phyloP scores from a whole-genome alignment of 2,329 filamentous ascomycete genomes.

The Sarocladium oryzae region DNA sequence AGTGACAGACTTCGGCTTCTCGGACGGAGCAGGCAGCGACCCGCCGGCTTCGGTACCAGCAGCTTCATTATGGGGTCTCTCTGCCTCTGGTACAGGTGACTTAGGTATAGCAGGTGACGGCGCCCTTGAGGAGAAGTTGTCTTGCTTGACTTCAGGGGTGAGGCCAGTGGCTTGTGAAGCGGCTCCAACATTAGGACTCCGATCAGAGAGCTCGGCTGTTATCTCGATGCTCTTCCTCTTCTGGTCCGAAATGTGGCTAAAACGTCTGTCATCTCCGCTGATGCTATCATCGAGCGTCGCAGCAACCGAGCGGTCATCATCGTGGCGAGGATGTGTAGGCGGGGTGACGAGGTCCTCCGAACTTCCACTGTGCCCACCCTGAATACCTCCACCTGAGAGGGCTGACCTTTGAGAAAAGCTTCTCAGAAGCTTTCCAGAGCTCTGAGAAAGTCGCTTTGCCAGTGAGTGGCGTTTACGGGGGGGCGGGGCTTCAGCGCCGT shows the following conservation, averaged over 20 bases:
- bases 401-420: conserved; percentile 26
- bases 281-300: conserved; percentile 53
- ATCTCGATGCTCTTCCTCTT: conserved; percentile 29
- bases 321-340: conserved; percentile 21
- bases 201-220: conserved; percentile 28
- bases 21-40: conserved; percentile 17
- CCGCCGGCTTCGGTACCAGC: conserved; percentile 7
- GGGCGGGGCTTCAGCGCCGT: conserved; percentile 21
- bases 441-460: conserved; percentile 39
- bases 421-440: conserved; percentile 24
- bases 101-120: not conserved
- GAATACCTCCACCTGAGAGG: conserved; percentile 8
- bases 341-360: conserved; percentile 40
- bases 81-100: conserved; percentile 5
- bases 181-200: not conserved
- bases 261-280: conserved; percentile 31
- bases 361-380: conserved; percentile 28
- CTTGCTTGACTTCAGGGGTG: conserved; percentile 3
- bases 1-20: conserved; percentile 32
- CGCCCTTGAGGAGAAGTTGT: not conserved
- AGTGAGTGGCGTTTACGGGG: conserved; percentile 29
- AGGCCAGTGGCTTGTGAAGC: not conserved
- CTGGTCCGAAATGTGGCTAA: conserved; percentile 19
- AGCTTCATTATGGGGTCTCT: conserved; percentile 11
- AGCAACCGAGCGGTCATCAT: conserved; percentile 46